Evolutionary conservation across 768 basidiomycete species (phyloP).

Genomic region (Piloderma croceum): DNA sequence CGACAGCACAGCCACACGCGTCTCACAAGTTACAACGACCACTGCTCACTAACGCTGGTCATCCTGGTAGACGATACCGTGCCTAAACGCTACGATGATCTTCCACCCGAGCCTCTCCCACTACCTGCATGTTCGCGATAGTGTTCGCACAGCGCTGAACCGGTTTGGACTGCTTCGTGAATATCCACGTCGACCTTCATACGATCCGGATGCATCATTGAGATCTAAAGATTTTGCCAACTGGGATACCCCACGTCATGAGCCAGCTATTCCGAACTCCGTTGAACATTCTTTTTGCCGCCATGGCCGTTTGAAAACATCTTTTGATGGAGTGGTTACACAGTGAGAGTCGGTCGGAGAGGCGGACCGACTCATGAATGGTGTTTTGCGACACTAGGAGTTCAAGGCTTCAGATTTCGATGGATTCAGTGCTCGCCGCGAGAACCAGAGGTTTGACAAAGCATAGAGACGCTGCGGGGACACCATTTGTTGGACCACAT

Average conservation of each 20-base stretch:
- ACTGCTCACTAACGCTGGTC: no score
- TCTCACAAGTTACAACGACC: no score
- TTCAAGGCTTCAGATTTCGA: constrained; percentile 8
- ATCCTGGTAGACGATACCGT: constrained; percentile 2
- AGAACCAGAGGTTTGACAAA: constrained; percentile 10
- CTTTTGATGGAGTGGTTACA: constrained; percentile 15
- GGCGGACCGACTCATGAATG: constrained; percentile 9
- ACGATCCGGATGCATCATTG: constrained; percentile 7
- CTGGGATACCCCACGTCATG: no score
- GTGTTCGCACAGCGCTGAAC: constrained; percentile 15
- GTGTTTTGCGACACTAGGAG: constrained; percentile 11
- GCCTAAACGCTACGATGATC: constrained; percentile 11
- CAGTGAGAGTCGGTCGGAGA: constrained; percentile 2
- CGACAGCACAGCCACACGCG: no score
- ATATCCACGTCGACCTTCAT: constrained; percentile 10
- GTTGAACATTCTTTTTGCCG: no score
- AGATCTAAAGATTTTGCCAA: constrained; percentile 6
- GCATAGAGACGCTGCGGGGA: no score
- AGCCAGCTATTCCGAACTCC: no score
- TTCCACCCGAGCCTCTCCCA: constrained; percentile 11
- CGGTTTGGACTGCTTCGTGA: constrained; percentile 15
- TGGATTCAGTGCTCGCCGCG: constrained; percentile 10
- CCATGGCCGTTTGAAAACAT: constrained; percentile 7
- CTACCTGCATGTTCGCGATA: constrained; percentile 10
- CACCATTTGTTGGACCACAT: no score